Evolutionary conservation across 1,284 basidiomycete genomes (phyloP), one percentile per base, ranked within the genome.

Genomic region (Somion occarium): DNA sequence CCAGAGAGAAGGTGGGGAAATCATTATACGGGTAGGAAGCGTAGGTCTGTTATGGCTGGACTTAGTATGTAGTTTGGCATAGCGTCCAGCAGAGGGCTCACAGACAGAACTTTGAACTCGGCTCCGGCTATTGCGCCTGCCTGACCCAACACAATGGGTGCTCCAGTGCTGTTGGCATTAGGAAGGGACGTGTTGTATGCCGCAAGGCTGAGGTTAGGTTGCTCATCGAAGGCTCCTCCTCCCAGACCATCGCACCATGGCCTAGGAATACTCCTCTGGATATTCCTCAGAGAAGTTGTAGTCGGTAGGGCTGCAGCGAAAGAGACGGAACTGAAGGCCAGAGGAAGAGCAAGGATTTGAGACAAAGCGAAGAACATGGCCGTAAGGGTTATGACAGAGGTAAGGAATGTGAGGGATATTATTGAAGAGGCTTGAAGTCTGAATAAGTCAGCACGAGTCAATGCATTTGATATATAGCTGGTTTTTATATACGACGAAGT

Each of bases 131-230:
- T 46, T 12, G 46, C 53, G 20, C 53, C 56, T 12, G 48, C 64
- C 50, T 68, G 64, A 15, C 73, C 73, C n/a, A 75, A 64, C 5
- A 75, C 73, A 24, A 76, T 57, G 11, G 73, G 72, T 3, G 59
- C 65, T 1, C 73, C 73, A 1, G 70, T 75, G 2, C 52, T 47
- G 53, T 75, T 73, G 1, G 62, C 55, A 51, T 73, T 73, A 2
- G 66, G 60, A 3, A 59, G 49, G 0, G 69, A 67, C 3, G 56
- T 56, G 53, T 74, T 74, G 47, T 62, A 56, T 5, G 74, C 74
- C n/a, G 70, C 61, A 26, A 76, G 61, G 5, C 67, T 71, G 59
- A 76, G 73, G 56, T 69, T 69, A 53, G 64, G 68, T 3, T 60
- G 53, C n/a, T 66, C 44, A 48, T 54, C 50, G 50, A 54, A 54